Conservation (phyloP, 1,284 basidiomycete genomes). For the Ceraceosorus guamensis region DNA sequence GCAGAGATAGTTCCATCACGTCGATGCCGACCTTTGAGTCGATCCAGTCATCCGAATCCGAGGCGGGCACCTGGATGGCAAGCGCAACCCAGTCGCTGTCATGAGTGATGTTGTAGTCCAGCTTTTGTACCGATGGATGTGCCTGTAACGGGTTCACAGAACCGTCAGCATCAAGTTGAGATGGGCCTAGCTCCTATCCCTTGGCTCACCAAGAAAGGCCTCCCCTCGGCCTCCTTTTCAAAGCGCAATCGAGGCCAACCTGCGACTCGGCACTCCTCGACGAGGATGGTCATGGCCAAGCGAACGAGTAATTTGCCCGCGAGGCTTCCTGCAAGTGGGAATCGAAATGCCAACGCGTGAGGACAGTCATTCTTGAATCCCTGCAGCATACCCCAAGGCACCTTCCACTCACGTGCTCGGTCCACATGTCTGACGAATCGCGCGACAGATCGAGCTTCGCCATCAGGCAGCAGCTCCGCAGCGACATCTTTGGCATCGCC, state of each 20-base stretch:
- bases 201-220: slow-evolving; percentile 6
- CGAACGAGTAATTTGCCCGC: slow-evolving; percentile 1
- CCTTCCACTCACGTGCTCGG: neutral
- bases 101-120: slow-evolving; percentile 43
- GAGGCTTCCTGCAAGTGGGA: neutral
- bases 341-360: neutral
- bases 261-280: neutral
- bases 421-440: neutral
- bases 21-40: slow-evolving; percentile 26
- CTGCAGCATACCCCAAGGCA: neutral
- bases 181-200: neutral
- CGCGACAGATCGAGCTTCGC: neutral
- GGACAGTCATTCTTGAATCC: neutral
- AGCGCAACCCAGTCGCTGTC: slow-evolving; percentile 43
- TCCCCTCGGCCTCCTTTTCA: slow-evolving; percentile 1
- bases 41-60: neutral
- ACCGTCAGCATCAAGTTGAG: neutral
- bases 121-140: neutral
- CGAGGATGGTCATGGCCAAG: neutral
- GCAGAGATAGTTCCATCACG: slow-evolving; percentile 38
- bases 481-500: neutral
- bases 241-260: slow-evolving; percentile 3
- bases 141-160: neutral
- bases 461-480: neutral
- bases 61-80: slow-evolving; percentile 16